Percentiles rank a stretch among this genome's conserved stretches.
Conservation (phyloP, 352 stramenopile genomes). For the Blastocystis sp. region DNA sequence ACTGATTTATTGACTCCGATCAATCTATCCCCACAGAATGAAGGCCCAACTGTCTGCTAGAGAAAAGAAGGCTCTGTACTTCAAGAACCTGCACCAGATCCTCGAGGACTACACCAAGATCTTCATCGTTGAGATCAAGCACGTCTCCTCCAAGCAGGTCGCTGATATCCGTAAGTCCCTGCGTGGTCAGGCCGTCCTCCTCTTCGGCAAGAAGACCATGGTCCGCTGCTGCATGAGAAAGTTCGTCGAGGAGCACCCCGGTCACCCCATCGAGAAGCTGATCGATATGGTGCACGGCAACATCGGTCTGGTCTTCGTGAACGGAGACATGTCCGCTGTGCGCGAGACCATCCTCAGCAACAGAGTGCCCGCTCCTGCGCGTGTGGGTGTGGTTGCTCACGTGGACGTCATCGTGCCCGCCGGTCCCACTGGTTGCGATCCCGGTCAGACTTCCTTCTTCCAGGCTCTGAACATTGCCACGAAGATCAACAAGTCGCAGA, state of each 20-base stretch:
- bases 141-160: conserved; percentile 98
- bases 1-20: conserved; percentile 60
- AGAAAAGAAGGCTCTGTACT: conserved; percentile 97
- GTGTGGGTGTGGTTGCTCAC: conserved; percentile 90
- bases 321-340: conserved; percentile 84
- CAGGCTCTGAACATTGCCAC: conserved; percentile 96
- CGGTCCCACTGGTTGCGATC: conserved; percentile 95
- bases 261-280: conserved; percentile 85
- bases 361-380: conserved; percentile 89
- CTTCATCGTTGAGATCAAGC: conserved; percentile 96
- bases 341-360: conserved; percentile 80
- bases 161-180: conserved; percentile 92
- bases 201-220: conserved; percentile 99
- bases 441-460: conserved; percentile 98
- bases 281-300: conserved; percentile 88
- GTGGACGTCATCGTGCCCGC: conserved; percentile 92
- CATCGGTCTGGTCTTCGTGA: conserved; percentile 99
- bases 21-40: conserved; percentile 55
- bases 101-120: conserved; percentile 93
- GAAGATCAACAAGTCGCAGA: conserved; percentile 99
- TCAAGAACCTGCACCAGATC: conserved; percentile 88
- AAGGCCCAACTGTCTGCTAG: conserved; percentile 74
- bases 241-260: conserved; percentile 93
- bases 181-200: conserved; percentile 87
- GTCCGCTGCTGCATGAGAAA: conserved; percentile 96